Conservation (phyloP, 1,284 basidiomycete genomes). For the Ceratobasidium sp. region DNA sequence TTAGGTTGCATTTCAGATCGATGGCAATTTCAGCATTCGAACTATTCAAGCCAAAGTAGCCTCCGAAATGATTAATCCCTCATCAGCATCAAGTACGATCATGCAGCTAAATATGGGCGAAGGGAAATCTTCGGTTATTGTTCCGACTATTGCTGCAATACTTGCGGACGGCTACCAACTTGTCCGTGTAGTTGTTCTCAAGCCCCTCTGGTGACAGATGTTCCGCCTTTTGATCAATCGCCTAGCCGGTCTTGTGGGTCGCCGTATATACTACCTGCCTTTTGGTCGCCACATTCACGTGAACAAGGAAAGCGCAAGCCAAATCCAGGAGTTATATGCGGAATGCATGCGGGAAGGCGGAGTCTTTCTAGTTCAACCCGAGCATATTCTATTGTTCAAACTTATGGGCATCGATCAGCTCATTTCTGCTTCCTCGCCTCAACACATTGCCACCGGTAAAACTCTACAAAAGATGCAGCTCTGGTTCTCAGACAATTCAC, state of each 20-base stretch:
- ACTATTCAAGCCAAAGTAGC: constrained; percentile 58
- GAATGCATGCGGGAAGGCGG: constrained; percentile 58
- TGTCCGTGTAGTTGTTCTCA: constrained; percentile 62
- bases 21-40: constrained; percentile 59
- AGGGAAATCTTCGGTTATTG: constrained; percentile 65
- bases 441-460: constrained; percentile 24
- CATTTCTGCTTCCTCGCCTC: constrained; percentile 27
- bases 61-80: constrained; percentile 61
- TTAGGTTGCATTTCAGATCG: constrained; percentile 54
- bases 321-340: constrained; percentile 53
- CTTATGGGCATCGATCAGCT: constrained; percentile 59
- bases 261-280: constrained; percentile 62
- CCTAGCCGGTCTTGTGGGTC: constrained; percentile 58
- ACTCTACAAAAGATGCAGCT: constrained; percentile 49
- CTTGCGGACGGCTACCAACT: constrained; percentile 59
- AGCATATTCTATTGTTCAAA: constrained; percentile 64
- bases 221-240: constrained; percentile 61
- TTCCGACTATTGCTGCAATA: constrained; percentile 57
- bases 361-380: constrained; percentile 62
- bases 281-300: constrained; percentile 59
- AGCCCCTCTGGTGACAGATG: constrained; percentile 59
- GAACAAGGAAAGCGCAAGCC: constrained; percentile 42
- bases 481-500: constrained; percentile 55
- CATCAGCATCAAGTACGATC: constrained; percentile 53
- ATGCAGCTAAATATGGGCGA: constrained; percentile 71